A percentile compares a stretch with the other conserved stretches of the same genome.
Evolutionary conservation across 352 stramenopile species (phyloP).

Genomic region (Globisporangium spinosum): DNA sequence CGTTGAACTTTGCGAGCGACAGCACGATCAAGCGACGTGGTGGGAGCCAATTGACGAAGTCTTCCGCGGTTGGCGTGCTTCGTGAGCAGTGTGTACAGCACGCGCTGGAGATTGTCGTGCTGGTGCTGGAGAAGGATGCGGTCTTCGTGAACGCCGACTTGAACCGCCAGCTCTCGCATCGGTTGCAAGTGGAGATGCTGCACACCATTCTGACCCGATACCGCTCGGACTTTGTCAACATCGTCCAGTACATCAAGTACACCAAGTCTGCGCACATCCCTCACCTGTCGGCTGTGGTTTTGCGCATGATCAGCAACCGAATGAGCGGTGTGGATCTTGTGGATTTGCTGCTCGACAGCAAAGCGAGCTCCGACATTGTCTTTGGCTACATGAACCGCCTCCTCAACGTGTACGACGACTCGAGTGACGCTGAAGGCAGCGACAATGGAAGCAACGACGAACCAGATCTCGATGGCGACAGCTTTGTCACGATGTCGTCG

Average conservation of each 20-base stretch:
- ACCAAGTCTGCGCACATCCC: constrained; percentile 71
- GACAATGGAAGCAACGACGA: constrained; percentile 18
- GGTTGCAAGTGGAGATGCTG: constrained; percentile 72
- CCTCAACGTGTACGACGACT: constrained; percentile 61
- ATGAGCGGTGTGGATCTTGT: constrained; percentile 60
- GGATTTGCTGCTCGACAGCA: constrained; percentile 65
- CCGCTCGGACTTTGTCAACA: constrained; percentile 69
- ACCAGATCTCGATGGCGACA: constrained; percentile 20
- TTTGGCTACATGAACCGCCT: constrained; percentile 79
- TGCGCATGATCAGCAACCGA: constrained; percentile 64
- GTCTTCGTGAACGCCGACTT: constrained; percentile 62
- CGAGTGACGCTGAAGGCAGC: constrained; percentile 20
- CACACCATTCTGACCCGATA: constrained; percentile 73
- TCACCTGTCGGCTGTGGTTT: constrained; percentile 61
- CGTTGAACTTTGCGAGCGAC: constrained; percentile 61
- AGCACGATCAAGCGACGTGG: constrained; percentile 37
- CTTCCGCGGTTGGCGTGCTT: constrained; percentile 37
- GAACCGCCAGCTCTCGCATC: constrained; percentile 51
- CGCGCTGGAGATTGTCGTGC: constrained; percentile 70
- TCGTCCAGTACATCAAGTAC: constrained; percentile 85
- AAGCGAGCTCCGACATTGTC: constrained; percentile 61
- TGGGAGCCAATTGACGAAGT: constrained; percentile 51
- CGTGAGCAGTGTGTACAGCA: constrained; percentile 73
- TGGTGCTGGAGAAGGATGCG: constrained; percentile 68
- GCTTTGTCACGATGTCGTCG: constrained; percentile 32